Evolutionary conservation across 2,329 filamentous ascomycete species (phyloP).

Genomic region (Diaporthe australafricana): DNA sequence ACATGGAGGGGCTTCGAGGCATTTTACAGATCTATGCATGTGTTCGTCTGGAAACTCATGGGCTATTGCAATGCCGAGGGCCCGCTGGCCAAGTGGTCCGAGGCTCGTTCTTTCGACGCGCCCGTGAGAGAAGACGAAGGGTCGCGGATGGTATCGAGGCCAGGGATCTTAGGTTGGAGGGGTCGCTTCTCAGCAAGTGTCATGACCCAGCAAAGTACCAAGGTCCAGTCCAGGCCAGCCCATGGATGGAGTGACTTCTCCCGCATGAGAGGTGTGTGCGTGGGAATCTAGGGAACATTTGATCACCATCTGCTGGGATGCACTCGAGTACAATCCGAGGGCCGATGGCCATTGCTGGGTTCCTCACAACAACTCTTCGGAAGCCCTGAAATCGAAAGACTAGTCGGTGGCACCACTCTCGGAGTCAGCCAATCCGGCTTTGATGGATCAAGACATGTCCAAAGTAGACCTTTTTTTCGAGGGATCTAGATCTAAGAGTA

Average conservation of each 20-base stretch:
- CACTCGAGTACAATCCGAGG: too few relatives aligned
- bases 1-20: too few relatives aligned
- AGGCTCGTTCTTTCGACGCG: conserved; percentile 16
- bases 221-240: too few relatives aligned
- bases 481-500: too few relatives aligned
- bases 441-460: not conserved
- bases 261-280: not conserved
- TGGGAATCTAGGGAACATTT: not conserved
- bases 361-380: too few relatives aligned
- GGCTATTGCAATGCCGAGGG: conserved; percentile 42
- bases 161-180: conserved; percentile 21
- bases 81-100: not conserved
- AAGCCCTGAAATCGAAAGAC: not conserved
- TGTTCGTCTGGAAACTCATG: not conserved
- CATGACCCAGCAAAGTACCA: conserved; percentile 5
- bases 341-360: too few relatives aligned
- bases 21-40: not conserved
- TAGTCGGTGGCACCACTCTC: not conserved
- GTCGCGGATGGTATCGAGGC: not conserved
- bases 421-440: not conserved
- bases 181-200: not conserved
- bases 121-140: conserved; percentile 1
- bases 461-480: not conserved
- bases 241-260: not conserved
- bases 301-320: not conserved